Conservation (phyloP, 2,329 filamentous ascomycete genomes). For the Plectosphaerella sp. region DNA sequence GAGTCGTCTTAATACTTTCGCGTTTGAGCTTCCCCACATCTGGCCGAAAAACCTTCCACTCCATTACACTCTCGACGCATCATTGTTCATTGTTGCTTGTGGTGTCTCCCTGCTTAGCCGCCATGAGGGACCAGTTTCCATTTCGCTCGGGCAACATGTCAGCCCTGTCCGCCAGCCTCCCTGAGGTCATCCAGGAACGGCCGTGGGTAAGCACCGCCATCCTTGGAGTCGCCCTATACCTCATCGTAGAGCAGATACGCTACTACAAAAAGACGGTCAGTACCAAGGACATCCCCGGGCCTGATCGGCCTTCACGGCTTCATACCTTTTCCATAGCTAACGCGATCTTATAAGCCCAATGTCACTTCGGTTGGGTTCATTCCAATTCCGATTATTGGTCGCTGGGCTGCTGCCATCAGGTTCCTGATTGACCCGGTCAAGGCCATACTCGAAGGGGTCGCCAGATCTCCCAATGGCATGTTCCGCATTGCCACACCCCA, state of each 20-base stretch:
- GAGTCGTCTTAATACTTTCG: no score
- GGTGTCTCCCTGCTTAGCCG: no score
- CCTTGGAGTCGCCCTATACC: background rate
- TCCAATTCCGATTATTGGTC: background rate
- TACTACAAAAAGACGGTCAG: background rate
- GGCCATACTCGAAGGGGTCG: background rate
- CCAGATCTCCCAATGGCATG: background rate
- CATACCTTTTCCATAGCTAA: background rate
- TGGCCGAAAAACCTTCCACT: no score
- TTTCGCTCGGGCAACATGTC: background rate
- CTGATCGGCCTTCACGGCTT: background rate
- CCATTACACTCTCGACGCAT: no score
- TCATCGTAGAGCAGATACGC: background rate
- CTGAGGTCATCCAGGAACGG: background rate
- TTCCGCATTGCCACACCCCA: background rate
- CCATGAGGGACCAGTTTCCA: background rate
- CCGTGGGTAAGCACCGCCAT: background rate
- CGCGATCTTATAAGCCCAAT: background rate
- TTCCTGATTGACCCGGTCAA: background rate
- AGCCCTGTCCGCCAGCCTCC: background rate
- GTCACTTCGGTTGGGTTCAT: background rate
- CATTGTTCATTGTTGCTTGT: no score
- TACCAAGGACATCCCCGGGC: background rate
- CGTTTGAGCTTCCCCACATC: no score
- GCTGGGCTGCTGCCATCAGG: background rate